Percentiles rank a stretch among this genome's conserved stretches.
phyloP scores from a whole-genome alignment of 1,284 basidiomycete species.

The Malassezia sp. region DNA sequence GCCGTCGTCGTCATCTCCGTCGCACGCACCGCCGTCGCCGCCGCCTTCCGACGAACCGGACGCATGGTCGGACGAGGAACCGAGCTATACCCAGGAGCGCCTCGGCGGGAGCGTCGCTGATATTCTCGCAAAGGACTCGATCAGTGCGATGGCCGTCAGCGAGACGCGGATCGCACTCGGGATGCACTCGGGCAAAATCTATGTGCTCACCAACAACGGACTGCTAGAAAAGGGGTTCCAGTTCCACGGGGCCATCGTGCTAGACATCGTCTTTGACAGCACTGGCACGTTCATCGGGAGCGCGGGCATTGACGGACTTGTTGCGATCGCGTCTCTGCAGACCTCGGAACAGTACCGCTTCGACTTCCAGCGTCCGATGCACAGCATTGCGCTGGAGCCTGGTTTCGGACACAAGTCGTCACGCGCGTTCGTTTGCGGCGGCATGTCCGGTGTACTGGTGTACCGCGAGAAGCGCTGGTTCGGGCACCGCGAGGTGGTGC shows the following conservation, averaged over 20 bases:
- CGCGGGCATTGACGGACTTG: slow-evolving; percentile 87
- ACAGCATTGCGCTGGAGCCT: slow-evolving; percentile 79
- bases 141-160: slow-evolving; percentile 54
- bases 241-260: slow-evolving; percentile 79
- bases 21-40: too few relatives aligned
- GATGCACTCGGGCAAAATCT: slow-evolving; percentile 81
- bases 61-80: slow-evolving; percentile 31
- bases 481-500: slow-evolving; percentile 75
- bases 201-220: slow-evolving; percentile 69
- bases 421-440: slow-evolving; percentile 82
- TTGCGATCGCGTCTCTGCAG: slow-evolving; percentile 73
- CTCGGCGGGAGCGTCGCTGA: slow-evolving; percentile 64
- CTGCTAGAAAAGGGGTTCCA: slow-evolving; percentile 79
- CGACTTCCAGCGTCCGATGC: slow-evolving; percentile 84
- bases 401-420: slow-evolving; percentile 69
- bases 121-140: slow-evolving; percentile 69
- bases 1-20: too few relatives aligned
- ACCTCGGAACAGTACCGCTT: slow-evolving; percentile 70
- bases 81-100: slow-evolving; percentile 74
- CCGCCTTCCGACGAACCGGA: too few relatives aligned
- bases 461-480: slow-evolving; percentile 92
- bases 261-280: slow-evolving; percentile 71
- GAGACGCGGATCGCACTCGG: slow-evolving; percentile 59
- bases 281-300: slow-evolving; percentile 82
- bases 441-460: slow-evolving; percentile 74